Evolutionary conservation across 2,329 filamentous ascomycete species (phyloP), one percentile per base, ranked within the genome.

Genomic region (Xylaria sp.): DNA sequence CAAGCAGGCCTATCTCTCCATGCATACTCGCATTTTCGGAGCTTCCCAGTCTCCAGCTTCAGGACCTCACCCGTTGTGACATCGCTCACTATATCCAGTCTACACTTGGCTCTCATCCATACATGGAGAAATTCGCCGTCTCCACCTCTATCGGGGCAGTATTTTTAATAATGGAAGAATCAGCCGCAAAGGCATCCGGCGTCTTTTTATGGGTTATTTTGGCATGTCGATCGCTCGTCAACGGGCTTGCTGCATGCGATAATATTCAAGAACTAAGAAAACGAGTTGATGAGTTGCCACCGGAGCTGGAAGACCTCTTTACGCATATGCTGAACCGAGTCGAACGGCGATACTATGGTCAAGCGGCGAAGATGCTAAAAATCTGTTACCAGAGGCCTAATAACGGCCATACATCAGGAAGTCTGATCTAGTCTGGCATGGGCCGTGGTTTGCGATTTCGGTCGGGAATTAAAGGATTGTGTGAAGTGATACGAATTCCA

Each of bases 41-140:
- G 9, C 10, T 12, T 15, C 50, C 39, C 10, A 28, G 46, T 4
- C 50, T 62, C 12, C 48, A 5, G 18, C 58, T 66, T 8, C 57
- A 66, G 32, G 63, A 66, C 18, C 57, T 66, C 25, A 66, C 56
- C 1, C 20, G 6, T 10, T 34, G n/a, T 32, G 56, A 61, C 32
- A 60, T 66, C 39, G 10, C 15, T 28, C 3, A 2, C 8, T 65
- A 60, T 44, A 37, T 60, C 7, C 23, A 59, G 15, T 54, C 51
- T 5, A 54, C 51, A 6, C 13, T 54, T 34, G 51, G 51, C 7
- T 55, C 15, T 32, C 28, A 55, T 55, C 18, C 7, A n/a, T 20
- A 37, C 52, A 55, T 37, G 28, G 25, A 37, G 28, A 2, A 34
- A 1, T 18, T 54, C 8, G 28, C 13, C 7, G 15, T n/a, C 51